Base-by-base conservation (phyloP, 2,329 filamentous ascomycete genomes). In the Exophiala spinifera region DNA sequence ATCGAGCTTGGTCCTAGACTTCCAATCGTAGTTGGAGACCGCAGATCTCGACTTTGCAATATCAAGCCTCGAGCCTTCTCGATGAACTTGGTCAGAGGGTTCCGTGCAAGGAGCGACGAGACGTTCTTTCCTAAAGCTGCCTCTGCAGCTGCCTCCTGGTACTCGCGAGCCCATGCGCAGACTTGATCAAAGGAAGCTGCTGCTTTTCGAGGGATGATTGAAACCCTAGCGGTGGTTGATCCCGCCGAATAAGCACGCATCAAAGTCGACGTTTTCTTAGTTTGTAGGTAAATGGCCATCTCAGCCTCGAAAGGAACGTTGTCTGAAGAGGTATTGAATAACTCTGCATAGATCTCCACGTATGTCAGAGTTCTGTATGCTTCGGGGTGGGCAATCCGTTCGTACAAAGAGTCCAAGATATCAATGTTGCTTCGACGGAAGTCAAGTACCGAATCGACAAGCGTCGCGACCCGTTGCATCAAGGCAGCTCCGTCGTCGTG, bases 121-220 rank as follows among this genome's bases (percentile, higher is more conserved):
- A 61, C 51, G 1, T 65, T 63, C 36, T 68, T 67, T 4, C 61
- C 63, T 54, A 65, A 65, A 23, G 70, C 56, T 8, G 70, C 64
- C 33, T 66, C 62, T 13, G 71, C 68, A 47, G 76, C 68, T 49
- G 77, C 71, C 49, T 84, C 76, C 57, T 78, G 76, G 67, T 78
- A 81, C 46, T 78, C 74, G 46, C 81, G 76, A 19, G 83, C 72
- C 83, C 83, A 86, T 14, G 69, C 64, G 13, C 74, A 72, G 3
- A 84, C 81, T 17, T 71, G 71, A 36, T 79, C 70, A 7, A 83
- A 70, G 13, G 72, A 66, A 15, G 69, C 63, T 2, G 79, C 73
- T 36, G 82, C 74, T 20, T 73, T 67, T 54, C 77, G 79, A 4
- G 81, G 77, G 19, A 79, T 73, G 17, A 86, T 28, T 5, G 55